phyloP scores from a whole-genome alignment of 108 stramenopile genomes.

The Hondaea fermentalgiana region DNA sequence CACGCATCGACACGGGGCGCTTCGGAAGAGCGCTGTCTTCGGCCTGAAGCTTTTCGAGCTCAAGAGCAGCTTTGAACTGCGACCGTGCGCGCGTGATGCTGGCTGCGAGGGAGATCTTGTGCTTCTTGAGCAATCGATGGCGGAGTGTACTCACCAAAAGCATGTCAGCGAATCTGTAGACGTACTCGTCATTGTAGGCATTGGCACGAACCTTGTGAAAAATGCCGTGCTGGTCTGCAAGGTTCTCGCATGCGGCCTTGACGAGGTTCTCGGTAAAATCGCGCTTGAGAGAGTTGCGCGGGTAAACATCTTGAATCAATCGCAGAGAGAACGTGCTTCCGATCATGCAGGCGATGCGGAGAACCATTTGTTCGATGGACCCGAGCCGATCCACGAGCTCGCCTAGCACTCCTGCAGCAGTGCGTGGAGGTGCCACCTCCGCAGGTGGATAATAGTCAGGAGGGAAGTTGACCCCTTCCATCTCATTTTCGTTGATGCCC shows the following conservation, averaged over 20 bases:
- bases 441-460: neutral
- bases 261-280: neutral
- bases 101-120: neutral
- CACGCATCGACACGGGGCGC: neutral
- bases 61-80: neutral
- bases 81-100: neutral
- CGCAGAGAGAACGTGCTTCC: neutral
- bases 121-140: neutral
- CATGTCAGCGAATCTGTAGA: neutral
- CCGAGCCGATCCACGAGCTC: constrained; percentile 13
- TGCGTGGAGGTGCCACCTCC: constrained; percentile 1
- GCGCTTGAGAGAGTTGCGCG: neutral
- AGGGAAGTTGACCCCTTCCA: neutral
- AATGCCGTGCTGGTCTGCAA: constrained; percentile 5
- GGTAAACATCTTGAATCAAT: neutral
- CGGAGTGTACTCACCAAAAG: neutral
- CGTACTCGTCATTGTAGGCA: constrained; percentile 13
- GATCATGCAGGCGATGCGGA: constrained; percentile 16
- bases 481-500: neutral
- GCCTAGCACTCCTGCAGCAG: neutral
- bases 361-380: constrained; percentile 20
- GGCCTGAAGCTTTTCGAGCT: neutral
- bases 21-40: neutral
- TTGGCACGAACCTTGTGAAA: constrained; percentile 3
- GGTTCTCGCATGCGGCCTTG: neutral